A percentile compares a stretch with the other conserved stretches of the same genome.
Conservation (phyloP, 1,284 basidiomycete species). For the Moniliophthora roreri region DNA sequence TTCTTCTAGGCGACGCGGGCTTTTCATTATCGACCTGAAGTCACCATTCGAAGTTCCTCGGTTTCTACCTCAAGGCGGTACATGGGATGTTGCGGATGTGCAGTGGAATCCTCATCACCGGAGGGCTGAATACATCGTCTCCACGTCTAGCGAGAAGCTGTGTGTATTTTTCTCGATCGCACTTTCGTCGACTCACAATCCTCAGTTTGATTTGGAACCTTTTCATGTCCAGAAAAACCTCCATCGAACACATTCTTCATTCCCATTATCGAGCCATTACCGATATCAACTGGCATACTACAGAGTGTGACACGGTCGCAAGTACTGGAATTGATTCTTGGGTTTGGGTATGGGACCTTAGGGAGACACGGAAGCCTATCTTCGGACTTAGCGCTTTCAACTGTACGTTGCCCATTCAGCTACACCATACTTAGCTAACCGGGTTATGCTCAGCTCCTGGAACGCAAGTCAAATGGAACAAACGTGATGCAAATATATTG, state of each 20-base stretch:
- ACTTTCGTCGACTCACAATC: constrained; percentile 11
- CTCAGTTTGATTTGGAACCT: constrained; percentile 92
- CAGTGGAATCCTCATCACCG: constrained; percentile 95
- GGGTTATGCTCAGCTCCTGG: constrained; percentile 58
- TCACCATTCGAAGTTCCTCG: constrained; percentile 86
- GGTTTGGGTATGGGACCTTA: constrained; percentile 89
- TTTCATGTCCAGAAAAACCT: constrained; percentile 64
- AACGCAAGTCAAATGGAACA: constrained; percentile 96
- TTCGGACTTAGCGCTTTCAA: constrained; percentile 80
- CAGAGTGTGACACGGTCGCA: constrained; percentile 74
- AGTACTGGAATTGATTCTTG: constrained; percentile 81
- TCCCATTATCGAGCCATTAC: constrained; percentile 92
- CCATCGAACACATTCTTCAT: constrained; percentile 78
- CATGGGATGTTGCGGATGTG: constrained; percentile 95
- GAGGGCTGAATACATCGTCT: constrained; percentile 88
- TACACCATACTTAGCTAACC: neutral
- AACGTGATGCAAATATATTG: constrained; percentile 79
- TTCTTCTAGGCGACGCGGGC: constrained; percentile 71
- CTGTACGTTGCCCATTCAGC: constrained; percentile 36
- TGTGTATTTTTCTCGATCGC: constrained; percentile 31
- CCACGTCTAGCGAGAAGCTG: constrained; percentile 94
- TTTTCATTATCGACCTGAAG: constrained; percentile 96
- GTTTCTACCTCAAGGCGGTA: constrained; percentile 93
- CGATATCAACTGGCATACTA: constrained; percentile 94
- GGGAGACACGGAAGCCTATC: constrained; percentile 60